Evolutionary conservation across 345 rosid species (phyloP), one percentile per base, ranked within the genome.

Genomic region (Gossypium anomalum): DNA sequence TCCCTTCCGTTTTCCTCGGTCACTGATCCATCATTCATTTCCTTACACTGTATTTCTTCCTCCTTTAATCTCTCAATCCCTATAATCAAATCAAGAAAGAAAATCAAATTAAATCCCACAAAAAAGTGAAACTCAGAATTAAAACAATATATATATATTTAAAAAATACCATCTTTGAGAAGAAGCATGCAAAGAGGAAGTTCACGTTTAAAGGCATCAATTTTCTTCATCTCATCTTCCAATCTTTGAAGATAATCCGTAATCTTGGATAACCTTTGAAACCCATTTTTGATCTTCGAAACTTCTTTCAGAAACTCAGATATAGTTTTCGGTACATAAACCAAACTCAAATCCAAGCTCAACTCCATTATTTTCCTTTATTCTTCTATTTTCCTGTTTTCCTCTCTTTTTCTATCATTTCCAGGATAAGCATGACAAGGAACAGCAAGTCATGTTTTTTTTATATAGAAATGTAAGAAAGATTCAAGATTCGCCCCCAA

Each of bases 181-280:
- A 93, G 87, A 73, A 89, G 85, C 93, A 88, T 86, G 87, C 92
- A 85, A 3, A 88, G 79, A 80, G 98, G 97, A 8, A 91, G 91
- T 61, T 93, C 95, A 7, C 95, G 86, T 79, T 87, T 86, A 72
- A 93, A 91, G 73, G 83, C 92, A 58, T 82, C 90, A 56, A 93
- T 89, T 80, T 93, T 93, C 70, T 76, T 82, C 85, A 75, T 79
- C 83, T 93, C 98, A 17, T 86, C 89, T 76, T 89, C 90, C 64
- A 93, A 83, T 77, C 81, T 84, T 0, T 73, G 73, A 67, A 89
- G 78, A 70, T 75, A 93, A 52, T 83, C 86, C 70, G 83, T 81
- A 45, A 90, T 84, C 75, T 78, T 89, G 0, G 87, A 78, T 43
- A 82, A 41, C 65, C 76, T 91, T 51, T 75, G 80, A 70, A 77